phyloP scores from a whole-genome alignment of 495 filamentous ascomycete genomes.

The Penicillium silybi region DNA sequence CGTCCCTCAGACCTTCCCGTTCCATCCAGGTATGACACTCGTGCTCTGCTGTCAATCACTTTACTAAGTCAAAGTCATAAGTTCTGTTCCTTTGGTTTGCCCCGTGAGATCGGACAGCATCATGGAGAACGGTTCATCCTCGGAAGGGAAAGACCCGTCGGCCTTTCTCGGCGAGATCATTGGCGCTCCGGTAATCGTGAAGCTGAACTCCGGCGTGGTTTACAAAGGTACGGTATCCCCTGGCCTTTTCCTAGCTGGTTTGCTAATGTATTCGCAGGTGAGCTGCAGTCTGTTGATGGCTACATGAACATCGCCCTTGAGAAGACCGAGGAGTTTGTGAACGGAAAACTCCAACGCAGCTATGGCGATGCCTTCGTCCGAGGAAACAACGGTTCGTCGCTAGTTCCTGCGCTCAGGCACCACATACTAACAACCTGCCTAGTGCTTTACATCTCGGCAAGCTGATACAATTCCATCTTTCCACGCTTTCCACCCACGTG shows the following conservation, averaged over 20 bases:
- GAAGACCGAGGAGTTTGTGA: conserved; percentile 86
- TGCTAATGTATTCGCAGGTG: conserved; percentile 50
- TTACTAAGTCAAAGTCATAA: background rate
- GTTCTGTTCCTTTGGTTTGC: background rate
- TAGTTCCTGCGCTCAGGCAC: background rate
- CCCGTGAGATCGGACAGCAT: conserved; percentile 2
- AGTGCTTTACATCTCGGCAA: conserved; percentile 44
- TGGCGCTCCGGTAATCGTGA: conserved; percentile 86
- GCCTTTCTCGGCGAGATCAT: conserved; percentile 89
- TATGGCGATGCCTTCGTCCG: conserved; percentile 96
- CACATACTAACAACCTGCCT: background rate
- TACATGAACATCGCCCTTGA: conserved; percentile 99
- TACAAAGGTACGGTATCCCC: conserved; percentile 70
- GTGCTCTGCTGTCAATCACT: background rate
- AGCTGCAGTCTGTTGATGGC: conserved; percentile 94
- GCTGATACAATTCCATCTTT: conserved; percentile 13
- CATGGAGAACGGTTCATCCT: conserved; percentile 71
- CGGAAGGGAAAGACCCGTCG: conserved; percentile 81
- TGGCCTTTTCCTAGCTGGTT: background rate
- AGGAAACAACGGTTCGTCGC: conserved; percentile 83
- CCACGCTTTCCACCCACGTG: background rate
- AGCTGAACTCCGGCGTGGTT: conserved; percentile 91
- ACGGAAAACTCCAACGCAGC: conserved; percentile 70
- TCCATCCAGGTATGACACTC: conserved; percentile 3
- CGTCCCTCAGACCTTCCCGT: background rate